phyloP scores from a whole-genome alignment of 495 filamentous ascomycete genomes.

The Lasiosphaeria miniovina region DNA sequence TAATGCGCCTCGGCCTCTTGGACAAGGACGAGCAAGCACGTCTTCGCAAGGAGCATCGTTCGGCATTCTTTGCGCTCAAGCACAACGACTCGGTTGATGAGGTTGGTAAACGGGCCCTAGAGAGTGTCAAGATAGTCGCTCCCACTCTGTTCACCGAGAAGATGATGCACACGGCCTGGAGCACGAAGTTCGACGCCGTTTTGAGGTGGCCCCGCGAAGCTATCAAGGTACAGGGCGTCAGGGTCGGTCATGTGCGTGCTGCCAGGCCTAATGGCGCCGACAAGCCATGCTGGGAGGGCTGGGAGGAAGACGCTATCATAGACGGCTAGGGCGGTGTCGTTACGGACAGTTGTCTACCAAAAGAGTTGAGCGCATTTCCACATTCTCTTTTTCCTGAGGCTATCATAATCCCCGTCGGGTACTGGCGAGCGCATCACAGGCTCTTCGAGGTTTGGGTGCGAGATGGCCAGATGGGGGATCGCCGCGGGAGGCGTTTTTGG shows the following conservation, averaged over 20 bases:
- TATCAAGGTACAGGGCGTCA: slow-evolving; percentile 48
- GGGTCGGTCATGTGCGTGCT: slow-evolving; percentile 52
- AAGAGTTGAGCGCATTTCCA: too few species aligned
- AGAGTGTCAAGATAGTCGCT: slow-evolving; percentile 53
- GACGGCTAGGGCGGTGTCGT: slow-evolving; percentile 3
- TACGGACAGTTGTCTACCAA: slow-evolving; percentile 20
- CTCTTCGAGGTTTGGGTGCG: too few species aligned
- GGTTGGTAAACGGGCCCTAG: slow-evolving; percentile 62
- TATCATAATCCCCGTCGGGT: too few species aligned
- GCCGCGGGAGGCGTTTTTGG: too few species aligned
- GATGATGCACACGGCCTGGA: slow-evolving; percentile 46
- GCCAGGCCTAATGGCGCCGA: slow-evolving; percentile 60
- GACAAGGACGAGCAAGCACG: slow-evolving; percentile 52
- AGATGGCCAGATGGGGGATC: too few species aligned
- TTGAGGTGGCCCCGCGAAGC: slow-evolving; percentile 52
- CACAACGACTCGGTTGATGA: slow-evolving; percentile 72
- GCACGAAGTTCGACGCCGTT: slow-evolving; percentile 47
- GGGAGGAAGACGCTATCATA: slow-evolving; percentile 41
- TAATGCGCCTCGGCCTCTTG: slow-evolving; percentile 62
- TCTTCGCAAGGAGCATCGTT: slow-evolving; percentile 51
- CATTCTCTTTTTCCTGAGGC: too few species aligned
- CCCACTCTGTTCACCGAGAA: slow-evolving; percentile 47
- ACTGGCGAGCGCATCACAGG: too few species aligned
- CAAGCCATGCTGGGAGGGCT: slow-evolving; percentile 47
- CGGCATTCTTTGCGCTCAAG: slow-evolving; percentile 61